phyloP scores from a whole-genome alignment of 208 protist species.

The Acanthamoeba royreba region DNA sequence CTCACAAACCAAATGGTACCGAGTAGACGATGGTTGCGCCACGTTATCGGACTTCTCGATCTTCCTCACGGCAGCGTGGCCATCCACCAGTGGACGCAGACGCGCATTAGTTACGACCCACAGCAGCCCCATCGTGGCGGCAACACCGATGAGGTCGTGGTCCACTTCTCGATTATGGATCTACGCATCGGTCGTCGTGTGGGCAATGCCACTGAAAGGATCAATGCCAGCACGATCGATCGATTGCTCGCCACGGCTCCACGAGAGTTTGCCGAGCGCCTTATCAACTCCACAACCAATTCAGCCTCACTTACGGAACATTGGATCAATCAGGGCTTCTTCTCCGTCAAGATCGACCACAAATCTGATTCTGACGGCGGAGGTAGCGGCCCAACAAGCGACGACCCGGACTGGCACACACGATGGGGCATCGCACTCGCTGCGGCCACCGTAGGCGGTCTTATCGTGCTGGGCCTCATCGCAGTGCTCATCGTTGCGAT shows the following conservation, averaged over 20 bases:
- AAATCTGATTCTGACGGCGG: background rate
- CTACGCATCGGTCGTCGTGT: background rate
- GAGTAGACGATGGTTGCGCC: background rate
- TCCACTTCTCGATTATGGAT: background rate
- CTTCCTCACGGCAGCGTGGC: background rate
- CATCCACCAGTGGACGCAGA: background rate
- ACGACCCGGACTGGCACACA: background rate
- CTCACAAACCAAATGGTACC: background rate
- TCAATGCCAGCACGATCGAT: background rate
- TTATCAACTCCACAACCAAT: background rate
- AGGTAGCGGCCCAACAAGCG: background rate
- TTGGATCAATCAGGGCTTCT: constrained; percentile 10
- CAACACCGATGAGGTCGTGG: background rate
- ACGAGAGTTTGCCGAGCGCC: background rate
- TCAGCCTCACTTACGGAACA: background rate
- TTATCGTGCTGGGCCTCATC: background rate
- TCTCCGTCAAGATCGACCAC: background rate
- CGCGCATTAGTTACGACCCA: too few relatives aligned
- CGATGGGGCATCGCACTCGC: background rate
- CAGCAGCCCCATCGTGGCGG: background rate
- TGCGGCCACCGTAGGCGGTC: background rate
- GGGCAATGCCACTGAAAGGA: background rate
- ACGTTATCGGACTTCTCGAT: background rate
- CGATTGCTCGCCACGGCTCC: background rate
- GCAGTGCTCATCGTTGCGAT: background rate